Evolutionary conservation across 257 asterid species (phyloP).

Genomic region (Lantana camara): DNA sequence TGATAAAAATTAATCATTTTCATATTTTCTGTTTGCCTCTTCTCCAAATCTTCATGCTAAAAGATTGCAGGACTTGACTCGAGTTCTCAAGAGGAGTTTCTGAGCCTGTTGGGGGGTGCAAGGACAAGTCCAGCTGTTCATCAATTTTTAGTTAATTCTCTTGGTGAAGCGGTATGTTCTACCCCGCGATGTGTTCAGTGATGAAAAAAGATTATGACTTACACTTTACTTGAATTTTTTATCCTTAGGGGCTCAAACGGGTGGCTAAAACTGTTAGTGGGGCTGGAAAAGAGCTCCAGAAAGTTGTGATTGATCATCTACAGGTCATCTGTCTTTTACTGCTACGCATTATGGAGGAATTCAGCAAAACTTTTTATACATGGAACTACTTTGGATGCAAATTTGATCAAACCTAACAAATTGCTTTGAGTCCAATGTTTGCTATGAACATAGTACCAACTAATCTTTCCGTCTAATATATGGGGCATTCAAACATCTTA

Average conservation of each 20-base stretch:
- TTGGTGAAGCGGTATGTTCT: constrained; percentile 90
- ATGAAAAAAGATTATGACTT: constrained; percentile 17
- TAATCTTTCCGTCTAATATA: constrained; percentile 9
- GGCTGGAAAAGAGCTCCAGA: constrained; percentile 94
- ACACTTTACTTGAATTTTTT: constrained; percentile 26
- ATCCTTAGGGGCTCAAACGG: constrained; percentile 80
- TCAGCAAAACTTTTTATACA: no score
- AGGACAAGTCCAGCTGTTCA: constrained; percentile 96
- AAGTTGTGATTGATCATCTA: constrained; percentile 75
- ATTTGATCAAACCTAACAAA: background rate
- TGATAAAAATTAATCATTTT: constrained; percentile 19
- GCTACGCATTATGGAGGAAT: constrained; percentile 6
- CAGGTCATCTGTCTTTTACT: no score
- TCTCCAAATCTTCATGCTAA: constrained; percentile 31
- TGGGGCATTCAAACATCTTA: constrained; percentile 10
- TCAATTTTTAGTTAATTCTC: constrained; percentile 90
- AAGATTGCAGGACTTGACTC: constrained; percentile 74
- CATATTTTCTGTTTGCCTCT: constrained; percentile 18
- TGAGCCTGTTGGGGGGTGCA: constrained; percentile 93
- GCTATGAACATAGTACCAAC: constrained; percentile 9
- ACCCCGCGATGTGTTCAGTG: constrained; percentile 21
- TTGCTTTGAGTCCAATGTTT: constrained; percentile 12
- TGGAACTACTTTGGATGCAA: constrained; percentile 15
- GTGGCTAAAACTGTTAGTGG: constrained; percentile 75
- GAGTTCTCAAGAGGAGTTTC: constrained; percentile 89